Evolutionary conservation across 2,329 filamentous ascomycete species (phyloP).

Genomic region (Diaporthe citrichinensis): DNA sequence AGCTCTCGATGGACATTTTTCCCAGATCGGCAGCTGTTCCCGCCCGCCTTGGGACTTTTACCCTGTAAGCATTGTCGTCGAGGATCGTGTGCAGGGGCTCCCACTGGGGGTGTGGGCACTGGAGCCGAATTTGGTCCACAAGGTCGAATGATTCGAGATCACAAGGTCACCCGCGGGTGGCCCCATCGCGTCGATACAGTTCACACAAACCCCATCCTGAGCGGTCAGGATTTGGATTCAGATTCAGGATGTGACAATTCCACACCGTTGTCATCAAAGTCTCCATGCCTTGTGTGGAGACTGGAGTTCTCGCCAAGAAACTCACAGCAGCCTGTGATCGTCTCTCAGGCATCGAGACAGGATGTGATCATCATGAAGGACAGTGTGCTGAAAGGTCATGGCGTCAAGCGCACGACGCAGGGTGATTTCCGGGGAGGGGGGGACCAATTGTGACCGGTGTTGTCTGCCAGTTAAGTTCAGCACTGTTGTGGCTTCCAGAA

Average conservation of each 20-base stretch:
- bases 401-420: slow-evolving; percentile 25
- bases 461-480: slow-evolving; percentile 4
- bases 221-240: slow-evolving; percentile 35
- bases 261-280: slow-evolving; percentile 32
- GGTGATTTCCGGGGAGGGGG: neutral
- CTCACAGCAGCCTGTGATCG: slow-evolving; percentile 16
- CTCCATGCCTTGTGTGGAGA: slow-evolving; percentile 21
- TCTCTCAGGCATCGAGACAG: slow-evolving; percentile 27
- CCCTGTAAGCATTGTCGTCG: slow-evolving; percentile 32
- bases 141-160: slow-evolving; percentile 43
- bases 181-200: slow-evolving; percentile 26
- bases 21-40: slow-evolving; percentile 40
- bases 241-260: slow-evolving; percentile 35
- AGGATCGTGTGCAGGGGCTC: slow-evolving; percentile 28
- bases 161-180: slow-evolving; percentile 37
- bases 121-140: slow-evolving; percentile 38
- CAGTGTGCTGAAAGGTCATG: slow-evolving; percentile 22
- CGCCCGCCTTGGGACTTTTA: slow-evolving; percentile 33
- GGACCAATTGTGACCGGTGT: neutral
- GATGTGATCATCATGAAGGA: slow-evolving; percentile 1
- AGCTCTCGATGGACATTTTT: slow-evolving; percentile 38
- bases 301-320: slow-evolving; percentile 32
- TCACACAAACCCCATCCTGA: slow-evolving; percentile 20
- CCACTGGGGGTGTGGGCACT: slow-evolving; percentile 27
- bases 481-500: neutral